Evolutionary conservation across 2,329 filamentous ascomycete species (phyloP).

Genomic region (Beauveria pseudobassiana): DNA sequence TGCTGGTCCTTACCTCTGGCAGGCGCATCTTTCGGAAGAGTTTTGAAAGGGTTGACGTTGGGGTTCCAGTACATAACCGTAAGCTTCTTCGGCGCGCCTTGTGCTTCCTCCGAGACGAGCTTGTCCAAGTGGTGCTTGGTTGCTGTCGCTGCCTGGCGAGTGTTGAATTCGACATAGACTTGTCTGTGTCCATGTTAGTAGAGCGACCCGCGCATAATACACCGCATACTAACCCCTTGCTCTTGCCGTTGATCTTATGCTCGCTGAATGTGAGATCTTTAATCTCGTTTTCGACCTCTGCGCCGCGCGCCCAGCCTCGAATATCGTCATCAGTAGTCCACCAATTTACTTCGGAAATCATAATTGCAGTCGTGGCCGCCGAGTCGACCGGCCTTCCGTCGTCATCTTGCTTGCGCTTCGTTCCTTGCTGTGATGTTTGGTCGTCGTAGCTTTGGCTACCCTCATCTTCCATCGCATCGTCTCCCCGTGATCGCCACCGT

Average conservation of each 20-base stretch:
- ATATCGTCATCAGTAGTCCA: slow-evolving; percentile 96
- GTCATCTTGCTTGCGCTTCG: slow-evolving; percentile 55
- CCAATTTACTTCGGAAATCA: slow-evolving; percentile 90
- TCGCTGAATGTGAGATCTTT: slow-evolving; percentile 95
- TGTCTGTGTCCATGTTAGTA: slow-evolving; percentile 36
- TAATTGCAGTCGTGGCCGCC: slow-evolving; percentile 60
- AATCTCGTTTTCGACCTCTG: slow-evolving; percentile 74
- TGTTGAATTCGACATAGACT: slow-evolving; percentile 79
- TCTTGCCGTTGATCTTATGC: slow-evolving; percentile 98
- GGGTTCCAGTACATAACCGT: slow-evolving; percentile 63
- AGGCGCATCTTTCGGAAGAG: slow-evolving; percentile 80
- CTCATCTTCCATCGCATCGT: slow-evolving; percentile 30
- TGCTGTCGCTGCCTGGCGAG: slow-evolving; percentile 77
- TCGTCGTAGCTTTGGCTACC: slow-evolving; percentile 30
- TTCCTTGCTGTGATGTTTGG: slow-evolving; percentile 37
- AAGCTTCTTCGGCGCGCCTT: slow-evolving; percentile 59
- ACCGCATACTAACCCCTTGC: slow-evolving; percentile 68
- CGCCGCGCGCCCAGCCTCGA: slow-evolving; percentile 74
- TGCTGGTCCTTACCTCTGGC: slow-evolving; percentile 51
- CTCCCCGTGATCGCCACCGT: slow-evolving; percentile 28
- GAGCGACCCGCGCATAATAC: background rate
- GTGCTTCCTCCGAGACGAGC: slow-evolving; percentile 43
- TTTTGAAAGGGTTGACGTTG: slow-evolving; percentile 79
- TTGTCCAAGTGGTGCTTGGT: slow-evolving; percentile 75
- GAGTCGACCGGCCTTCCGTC: slow-evolving; percentile 44